These are phyloP conservation scores for Penicillium robsamsonii DNA, from an alignment of 495 filamentous ascomycete genomes.

Conservation along the genomic window DNA sequence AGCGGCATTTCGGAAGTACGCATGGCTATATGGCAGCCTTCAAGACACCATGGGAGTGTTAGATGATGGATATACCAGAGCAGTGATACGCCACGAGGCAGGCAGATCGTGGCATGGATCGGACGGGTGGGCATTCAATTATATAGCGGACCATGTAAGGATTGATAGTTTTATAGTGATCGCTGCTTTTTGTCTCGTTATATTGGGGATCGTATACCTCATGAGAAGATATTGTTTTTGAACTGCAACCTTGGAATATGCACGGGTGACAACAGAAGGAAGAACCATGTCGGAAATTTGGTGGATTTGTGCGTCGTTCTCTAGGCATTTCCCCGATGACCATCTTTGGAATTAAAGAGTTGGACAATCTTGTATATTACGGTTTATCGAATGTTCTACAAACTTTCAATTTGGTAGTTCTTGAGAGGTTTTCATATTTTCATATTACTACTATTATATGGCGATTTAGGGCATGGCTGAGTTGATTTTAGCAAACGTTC, in stretches of 20 bases:
- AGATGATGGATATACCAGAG: conserved; percentile 1
- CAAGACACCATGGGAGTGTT: neutral
- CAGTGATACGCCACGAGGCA: conserved; percentile 8
- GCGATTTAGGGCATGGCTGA: too few relatives aligned
- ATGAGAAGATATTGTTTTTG: neutral
- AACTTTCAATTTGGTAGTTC: too few relatives aligned
- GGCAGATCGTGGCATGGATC: conserved; percentile 12
- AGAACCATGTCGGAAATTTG: neutral
- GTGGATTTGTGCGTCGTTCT: neutral
- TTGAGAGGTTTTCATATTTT: too few relatives aligned
- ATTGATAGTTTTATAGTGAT: neutral
- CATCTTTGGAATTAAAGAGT: too few relatives aligned
- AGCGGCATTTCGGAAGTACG: conserved; percentile 7
- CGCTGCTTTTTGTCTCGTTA: neutral
- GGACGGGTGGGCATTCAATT: conserved; percentile 3
- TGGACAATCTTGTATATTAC: too few relatives aligned
- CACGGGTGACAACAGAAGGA: neutral
- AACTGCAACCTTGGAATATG: neutral
- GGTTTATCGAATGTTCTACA: too few relatives aligned
- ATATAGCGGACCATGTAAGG: neutral
- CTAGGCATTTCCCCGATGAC: too few relatives aligned
- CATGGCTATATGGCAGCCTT: conserved; percentile 1
- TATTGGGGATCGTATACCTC: neutral
- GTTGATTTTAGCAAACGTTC: too few relatives aligned
- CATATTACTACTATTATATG: too few relatives aligned